Base-by-base conservation (phyloP, 2,329 filamentous ascomycete genomes). In the Rhexocercosporidium sp. region DNA sequence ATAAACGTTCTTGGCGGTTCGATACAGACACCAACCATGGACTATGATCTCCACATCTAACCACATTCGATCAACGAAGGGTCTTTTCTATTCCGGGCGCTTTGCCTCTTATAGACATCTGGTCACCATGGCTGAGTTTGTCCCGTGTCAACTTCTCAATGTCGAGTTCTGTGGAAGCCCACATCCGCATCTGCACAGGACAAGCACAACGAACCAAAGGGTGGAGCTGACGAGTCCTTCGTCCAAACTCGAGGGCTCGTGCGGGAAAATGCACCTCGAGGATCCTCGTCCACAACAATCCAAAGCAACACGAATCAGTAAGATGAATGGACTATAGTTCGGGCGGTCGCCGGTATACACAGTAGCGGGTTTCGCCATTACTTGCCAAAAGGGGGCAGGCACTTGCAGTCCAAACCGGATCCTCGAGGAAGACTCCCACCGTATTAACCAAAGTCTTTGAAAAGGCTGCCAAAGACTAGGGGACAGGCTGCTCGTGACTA, bases 21-120 rank as follows among this genome's bases (percentile, higher is more conserved):
- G 22, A 44, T 44, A 44, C 8, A 9, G 34, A 27, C 14, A 41
- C n/a, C 39, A 59, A 44, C 16, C 37, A 44, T 59, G 56, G 27
- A 46, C 44, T 59, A 59, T 27, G 34, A 59, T 59, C 56, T 39
- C 56, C 56, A 25, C 37, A 22, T 44, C 37, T 59, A 39, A 44
- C 56, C 29, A 8, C 12, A 44, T 41, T 29, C 18, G 31, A 37
- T 22, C 53, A 20, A 3, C 53, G 20, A 2, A 37, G 18, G n/a
- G n/a, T 44, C n/a, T 20, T 37, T 8, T 22, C n/a, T 56, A 31
- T 27, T 56, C 29, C 6, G 9, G 16, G 29, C 29, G 29, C 51
- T 20, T 56, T 39, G n/a, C 53, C n/a, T 20, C n/a, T 53, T 37
- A 22, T 56, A 31, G 20, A 56, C 11, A 22, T 37, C 14, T 31